Percentiles rank a stretch among this genome's conserved stretches.
These are phyloP conservation scores for Lactarius sanguifluus DNA, from an alignment of 768 basidiomycete genomes.

Conservation along the genomic window DNA sequence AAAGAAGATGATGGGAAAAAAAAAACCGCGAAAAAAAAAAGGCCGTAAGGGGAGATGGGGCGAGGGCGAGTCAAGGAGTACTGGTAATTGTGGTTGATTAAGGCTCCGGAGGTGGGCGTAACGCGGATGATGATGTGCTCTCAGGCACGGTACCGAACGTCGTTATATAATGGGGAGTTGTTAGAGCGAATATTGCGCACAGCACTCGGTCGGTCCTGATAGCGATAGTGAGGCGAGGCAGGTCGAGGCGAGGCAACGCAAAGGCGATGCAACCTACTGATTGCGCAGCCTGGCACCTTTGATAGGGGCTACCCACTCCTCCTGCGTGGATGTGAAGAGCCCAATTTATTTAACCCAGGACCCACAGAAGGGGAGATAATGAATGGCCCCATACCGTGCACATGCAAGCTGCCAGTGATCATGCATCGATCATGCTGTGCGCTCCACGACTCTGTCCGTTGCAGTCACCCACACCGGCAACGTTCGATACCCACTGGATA, in stretches of 20 bases:
- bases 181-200: conserved; percentile 20
- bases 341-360: conserved; percentile 1
- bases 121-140: conserved; percentile 14
- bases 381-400: background rate
- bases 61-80: background rate
- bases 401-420: background rate
- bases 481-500: too few relatives aligned
- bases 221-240: conserved; percentile 11
- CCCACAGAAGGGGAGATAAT: conserved; percentile 1
- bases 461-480: too few relatives aligned
- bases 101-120: conserved; percentile 21
- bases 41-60: conserved; percentile 4
- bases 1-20: conserved; percentile 8
- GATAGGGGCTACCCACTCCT: conserved; percentile 17
- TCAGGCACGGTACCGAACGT: conserved; percentile 19
- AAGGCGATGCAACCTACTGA: background rate
- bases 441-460: background rate
- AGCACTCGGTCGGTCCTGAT: conserved; percentile 16
- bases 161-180: conserved; percentile 18
- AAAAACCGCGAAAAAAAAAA: background rate
- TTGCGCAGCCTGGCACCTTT: conserved; percentile 9
- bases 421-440: background rate
- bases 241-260: conserved; percentile 13
- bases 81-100: conserved; percentile 4
- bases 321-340: background rate